phyloP scores from a whole-genome alignment of 2,329 filamentous ascomycete species.

The Fusarium drepaniforme region DNA sequence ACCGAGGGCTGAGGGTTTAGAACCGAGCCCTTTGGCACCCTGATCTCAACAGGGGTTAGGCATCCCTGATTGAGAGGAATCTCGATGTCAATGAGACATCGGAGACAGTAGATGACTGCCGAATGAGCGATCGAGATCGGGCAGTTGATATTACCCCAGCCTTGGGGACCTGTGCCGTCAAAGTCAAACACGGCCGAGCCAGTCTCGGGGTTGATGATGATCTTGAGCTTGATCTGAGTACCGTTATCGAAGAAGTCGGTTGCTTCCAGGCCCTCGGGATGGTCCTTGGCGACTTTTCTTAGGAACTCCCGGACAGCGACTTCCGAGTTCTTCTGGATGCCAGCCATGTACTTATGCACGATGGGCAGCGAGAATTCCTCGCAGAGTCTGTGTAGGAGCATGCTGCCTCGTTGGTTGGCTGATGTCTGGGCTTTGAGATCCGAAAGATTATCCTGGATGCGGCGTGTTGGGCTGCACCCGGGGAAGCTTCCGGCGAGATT shows the following conservation, averaged over 20 bases:
- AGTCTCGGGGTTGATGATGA: slow-evolving; percentile 76
- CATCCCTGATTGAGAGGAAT: slow-evolving; percentile 92
- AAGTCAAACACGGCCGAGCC: slow-evolving; percentile 68
- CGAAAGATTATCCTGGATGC: neutral
- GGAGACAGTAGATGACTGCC: slow-evolving; percentile 87
- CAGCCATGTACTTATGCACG: neutral
- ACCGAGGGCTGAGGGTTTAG: slow-evolving; percentile 53
- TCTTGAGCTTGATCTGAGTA: slow-evolving; percentile 78
- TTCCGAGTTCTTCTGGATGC: neutral
- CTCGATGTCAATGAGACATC: slow-evolving; percentile 82
- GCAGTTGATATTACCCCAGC: slow-evolving; percentile 11
- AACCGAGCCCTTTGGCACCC: slow-evolving; percentile 78
- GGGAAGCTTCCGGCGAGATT: neutral
- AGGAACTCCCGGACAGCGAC: neutral
- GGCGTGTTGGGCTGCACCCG: neutral
- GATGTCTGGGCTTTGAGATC: neutral
- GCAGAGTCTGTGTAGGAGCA: neutral
- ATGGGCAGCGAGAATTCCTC: neutral
- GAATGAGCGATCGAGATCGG: slow-evolving; percentile 48
- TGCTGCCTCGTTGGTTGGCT: neutral
- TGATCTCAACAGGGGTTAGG: slow-evolving; percentile 79
- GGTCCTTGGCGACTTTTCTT: neutral
- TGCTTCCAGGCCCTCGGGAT: neutral
- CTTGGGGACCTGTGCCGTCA: neutral
- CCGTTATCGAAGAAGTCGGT: slow-evolving; percentile 85